A percentile compares a stretch with the other conserved stretches of the same genome.
Evolutionary conservation across 2,329 filamentous ascomycete genomes (phyloP).

Genomic region (Nectriaceae sp.): DNA sequence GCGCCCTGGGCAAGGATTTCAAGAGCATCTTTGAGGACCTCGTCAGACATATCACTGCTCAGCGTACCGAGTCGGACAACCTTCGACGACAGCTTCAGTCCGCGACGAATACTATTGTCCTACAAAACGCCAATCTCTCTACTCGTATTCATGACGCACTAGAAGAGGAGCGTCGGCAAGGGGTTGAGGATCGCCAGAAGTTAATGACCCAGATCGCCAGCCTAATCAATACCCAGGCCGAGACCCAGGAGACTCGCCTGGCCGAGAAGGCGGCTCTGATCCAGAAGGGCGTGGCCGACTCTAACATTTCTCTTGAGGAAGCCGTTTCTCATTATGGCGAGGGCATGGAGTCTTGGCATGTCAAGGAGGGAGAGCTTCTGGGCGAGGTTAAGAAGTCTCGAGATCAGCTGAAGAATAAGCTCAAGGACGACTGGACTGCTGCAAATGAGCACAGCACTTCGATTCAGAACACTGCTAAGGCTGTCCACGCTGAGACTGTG

Average conservation of each 20-base stretch:
- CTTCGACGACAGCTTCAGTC: conserved; percentile 71
- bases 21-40: conserved; percentile 83
- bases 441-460: conserved; percentile 80
- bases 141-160: conserved; percentile 68
- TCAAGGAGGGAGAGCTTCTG: conserved; percentile 68
- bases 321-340: conserved; percentile 66
- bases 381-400: conserved; percentile 72
- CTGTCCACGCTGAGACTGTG: conserved; percentile 87
- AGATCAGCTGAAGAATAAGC: conserved; percentile 75
- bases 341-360: conserved; percentile 74
- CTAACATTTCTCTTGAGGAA: conserved; percentile 65
- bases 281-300: conserved; percentile 62
- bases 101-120: conserved; percentile 68
- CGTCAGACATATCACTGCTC: conserved; percentile 70
- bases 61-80: conserved; percentile 74
- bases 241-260: conserved; percentile 72
- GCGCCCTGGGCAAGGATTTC: conserved; percentile 80
- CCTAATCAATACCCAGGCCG: conserved; percentile 75
- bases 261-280: conserved; percentile 63
- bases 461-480: conserved; percentile 80
- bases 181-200: conserved; percentile 71
- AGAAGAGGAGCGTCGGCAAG: conserved; percentile 73
- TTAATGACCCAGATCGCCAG: conserved; percentile 75
- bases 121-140: conserved; percentile 69
- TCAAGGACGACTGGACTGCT: conserved; percentile 83